Conservation (phyloP, 257 asterid species). For the Solanum arcanum region DNA sequence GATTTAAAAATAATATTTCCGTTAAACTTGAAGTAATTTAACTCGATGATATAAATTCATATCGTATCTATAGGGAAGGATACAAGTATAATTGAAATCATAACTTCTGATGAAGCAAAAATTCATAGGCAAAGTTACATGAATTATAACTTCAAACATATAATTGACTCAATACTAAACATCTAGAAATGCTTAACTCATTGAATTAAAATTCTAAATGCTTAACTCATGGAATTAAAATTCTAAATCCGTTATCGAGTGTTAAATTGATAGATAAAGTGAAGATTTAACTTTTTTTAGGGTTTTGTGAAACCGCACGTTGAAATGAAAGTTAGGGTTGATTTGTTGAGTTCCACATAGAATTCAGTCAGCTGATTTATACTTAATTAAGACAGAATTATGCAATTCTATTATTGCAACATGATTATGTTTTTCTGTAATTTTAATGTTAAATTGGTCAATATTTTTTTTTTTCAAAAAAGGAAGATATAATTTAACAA, state of each 20-base stretch:
- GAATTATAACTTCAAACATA: not conserved
- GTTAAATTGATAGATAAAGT: not conserved
- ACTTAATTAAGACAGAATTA: not conserved
- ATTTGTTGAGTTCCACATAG: not conserved
- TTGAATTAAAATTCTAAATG: not conserved
- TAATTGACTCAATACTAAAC: not conserved
- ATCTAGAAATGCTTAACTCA: not conserved
- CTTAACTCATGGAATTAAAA: not conserved
- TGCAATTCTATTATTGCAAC: not conserved
- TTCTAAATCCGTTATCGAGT: accelerated
- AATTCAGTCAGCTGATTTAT: not conserved
- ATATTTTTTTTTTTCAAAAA: not conserved
- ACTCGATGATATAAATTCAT: not conserved
- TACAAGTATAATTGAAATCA: not conserved
- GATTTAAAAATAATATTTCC: not conserved
- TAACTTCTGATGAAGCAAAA: not conserved
- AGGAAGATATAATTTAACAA: not conserved
- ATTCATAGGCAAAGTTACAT: not conserved
- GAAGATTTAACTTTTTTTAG: not conserved
- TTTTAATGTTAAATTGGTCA: not conserved
- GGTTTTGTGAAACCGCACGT: slow-evolving; percentile 12
- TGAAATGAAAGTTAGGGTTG: not conserved
- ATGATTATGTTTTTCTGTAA: not conserved
- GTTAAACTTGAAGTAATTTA: not conserved
- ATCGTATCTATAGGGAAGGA: accelerated